These are phyloP conservation scores for Leccinum subgranulosum DNA, from an alignment of 768 basidiomycete genomes.

Conservation along the genomic window DNA sequence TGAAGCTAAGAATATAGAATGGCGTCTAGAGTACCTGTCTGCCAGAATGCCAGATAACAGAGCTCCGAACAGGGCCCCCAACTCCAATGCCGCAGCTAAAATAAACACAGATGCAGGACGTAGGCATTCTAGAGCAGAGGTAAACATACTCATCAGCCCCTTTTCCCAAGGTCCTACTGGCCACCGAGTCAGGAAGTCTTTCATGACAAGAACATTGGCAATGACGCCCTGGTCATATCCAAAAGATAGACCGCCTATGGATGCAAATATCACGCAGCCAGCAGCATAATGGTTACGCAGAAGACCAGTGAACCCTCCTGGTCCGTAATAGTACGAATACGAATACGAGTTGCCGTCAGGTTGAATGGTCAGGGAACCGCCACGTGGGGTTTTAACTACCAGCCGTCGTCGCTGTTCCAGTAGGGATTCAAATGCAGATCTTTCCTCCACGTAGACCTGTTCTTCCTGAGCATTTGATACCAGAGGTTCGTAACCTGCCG, in stretches of 20 bases:
- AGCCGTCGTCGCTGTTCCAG: conserved; percentile 17
- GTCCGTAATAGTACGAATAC: conserved; percentile 74
- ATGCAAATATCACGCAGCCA: conserved; percentile 70
- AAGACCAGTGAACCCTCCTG: conserved; percentile 62
- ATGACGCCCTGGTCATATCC: conserved; percentile 88
- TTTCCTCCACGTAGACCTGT: conserved; percentile 8
- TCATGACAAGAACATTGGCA: conserved; percentile 83
- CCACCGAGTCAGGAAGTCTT: conserved; percentile 66
- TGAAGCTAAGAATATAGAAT: conserved; percentile 66
- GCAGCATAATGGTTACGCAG: conserved; percentile 62
- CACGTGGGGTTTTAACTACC: conserved; percentile 23
- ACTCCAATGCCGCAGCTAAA: conserved; percentile 71
- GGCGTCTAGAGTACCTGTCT: conserved; percentile 63
- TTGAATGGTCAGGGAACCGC: conserved; percentile 26
- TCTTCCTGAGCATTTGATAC: conserved; percentile 10
- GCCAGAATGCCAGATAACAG: conserved; percentile 64
- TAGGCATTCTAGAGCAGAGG: not conserved
- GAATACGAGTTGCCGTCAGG: conserved; percentile 37
- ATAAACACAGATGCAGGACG: not conserved
- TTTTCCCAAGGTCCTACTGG: conserved; percentile 70
- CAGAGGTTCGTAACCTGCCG: conserved; percentile 16
- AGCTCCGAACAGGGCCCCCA: conserved; percentile 78
- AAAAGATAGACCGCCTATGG: conserved; percentile 74
- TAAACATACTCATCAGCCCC: conserved; percentile 68
- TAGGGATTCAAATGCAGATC: conserved; percentile 12